Conservation (phyloP, 2,329 filamentous ascomycete species). For the Penicillium sp. region DNA sequence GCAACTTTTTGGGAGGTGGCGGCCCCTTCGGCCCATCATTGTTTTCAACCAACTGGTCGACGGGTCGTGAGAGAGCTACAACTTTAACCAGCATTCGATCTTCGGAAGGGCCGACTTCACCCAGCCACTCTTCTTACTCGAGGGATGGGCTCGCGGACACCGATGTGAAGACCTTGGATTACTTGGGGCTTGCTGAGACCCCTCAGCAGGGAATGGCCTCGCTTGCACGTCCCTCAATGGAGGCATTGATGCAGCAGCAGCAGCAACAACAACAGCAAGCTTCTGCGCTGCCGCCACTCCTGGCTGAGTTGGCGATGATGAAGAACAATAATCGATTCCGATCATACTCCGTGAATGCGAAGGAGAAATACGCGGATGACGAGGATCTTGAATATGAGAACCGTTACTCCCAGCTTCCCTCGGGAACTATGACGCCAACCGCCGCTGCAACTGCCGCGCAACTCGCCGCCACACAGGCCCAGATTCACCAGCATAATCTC, state of each 20-base stretch:
- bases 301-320: conserved; percentile 72
- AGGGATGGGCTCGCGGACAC: conserved; percentile 80
- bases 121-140: conserved; percentile 80
- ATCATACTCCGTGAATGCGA: conserved; percentile 97
- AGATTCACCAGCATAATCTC: conserved; percentile 86
- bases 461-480: conserved; percentile 59
- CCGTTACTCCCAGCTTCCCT: conserved; percentile 56
- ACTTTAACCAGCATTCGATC: conserved; percentile 90
- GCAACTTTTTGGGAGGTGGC: conserved; percentile 61
- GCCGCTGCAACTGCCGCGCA: conserved; percentile 58
- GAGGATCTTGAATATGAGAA: conserved; percentile 74
- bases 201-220: conserved; percentile 76
- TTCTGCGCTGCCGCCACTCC: conserved; percentile 58
- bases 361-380: conserved; percentile 91
- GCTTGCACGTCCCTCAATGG: conserved; percentile 61
- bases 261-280: conserved; percentile 50
- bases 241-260: conserved; percentile 51
- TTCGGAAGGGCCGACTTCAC: conserved; percentile 80
- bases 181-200: conserved; percentile 90
- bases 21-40: conserved; percentile 82
- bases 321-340: conserved; percentile 84
- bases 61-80: conserved; percentile 75
- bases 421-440: conserved; percentile 59
- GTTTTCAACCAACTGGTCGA: conserved; percentile 82
- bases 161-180: conserved; percentile 91